phyloP scores from a whole-genome alignment of 2,329 filamentous ascomycete species.

The Anthostomella pinea region DNA sequence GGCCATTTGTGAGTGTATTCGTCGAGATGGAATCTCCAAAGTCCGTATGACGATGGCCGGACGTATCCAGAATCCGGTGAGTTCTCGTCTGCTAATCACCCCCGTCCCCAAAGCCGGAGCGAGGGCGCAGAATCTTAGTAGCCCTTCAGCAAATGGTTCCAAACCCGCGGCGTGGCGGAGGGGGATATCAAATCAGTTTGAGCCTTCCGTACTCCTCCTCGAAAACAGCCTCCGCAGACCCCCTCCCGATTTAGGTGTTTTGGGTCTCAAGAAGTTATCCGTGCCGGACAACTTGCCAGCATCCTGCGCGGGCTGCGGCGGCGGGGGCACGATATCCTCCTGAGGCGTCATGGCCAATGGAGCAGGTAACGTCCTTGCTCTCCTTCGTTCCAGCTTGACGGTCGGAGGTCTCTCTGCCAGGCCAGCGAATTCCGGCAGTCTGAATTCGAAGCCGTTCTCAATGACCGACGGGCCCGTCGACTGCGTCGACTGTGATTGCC shows the following conservation, averaged over 20 bases:
- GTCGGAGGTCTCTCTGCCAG: constrained; percentile 17
- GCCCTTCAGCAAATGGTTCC: too few relatives aligned
- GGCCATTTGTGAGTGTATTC: too few relatives aligned
- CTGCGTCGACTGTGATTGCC: constrained; percentile 20
- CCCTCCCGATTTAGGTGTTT: constrained; percentile 18
- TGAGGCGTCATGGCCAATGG: constrained; percentile 13
- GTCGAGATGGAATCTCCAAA: too few relatives aligned
- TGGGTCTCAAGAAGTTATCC: constrained; percentile 14
- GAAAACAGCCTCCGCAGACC: constrained; percentile 25
- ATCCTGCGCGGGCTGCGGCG: constrained; percentile 15
- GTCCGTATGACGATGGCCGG: too few relatives aligned
- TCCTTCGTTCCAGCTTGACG: constrained; percentile 19
- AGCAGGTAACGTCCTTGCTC: constrained; percentile 10
- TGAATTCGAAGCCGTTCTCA: constrained; percentile 31
- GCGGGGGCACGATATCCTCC: constrained; percentile 9
- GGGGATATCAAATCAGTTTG: constrained; percentile 3
- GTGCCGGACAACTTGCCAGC: constrained; percentile 8
- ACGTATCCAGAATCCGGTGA: too few relatives aligned
- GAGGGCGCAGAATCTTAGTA: too few relatives aligned
- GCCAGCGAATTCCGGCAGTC: constrained; percentile 28
- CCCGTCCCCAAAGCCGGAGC: too few relatives aligned
- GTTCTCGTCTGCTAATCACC: too few relatives aligned
- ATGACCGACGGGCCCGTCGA: constrained; percentile 16
- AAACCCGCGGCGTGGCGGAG: not conserved
- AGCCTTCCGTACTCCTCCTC: constrained; percentile 17